phyloP scores from a whole-genome alignment of 768 basidiomycete species.

The Naematelia aurantialba region DNA sequence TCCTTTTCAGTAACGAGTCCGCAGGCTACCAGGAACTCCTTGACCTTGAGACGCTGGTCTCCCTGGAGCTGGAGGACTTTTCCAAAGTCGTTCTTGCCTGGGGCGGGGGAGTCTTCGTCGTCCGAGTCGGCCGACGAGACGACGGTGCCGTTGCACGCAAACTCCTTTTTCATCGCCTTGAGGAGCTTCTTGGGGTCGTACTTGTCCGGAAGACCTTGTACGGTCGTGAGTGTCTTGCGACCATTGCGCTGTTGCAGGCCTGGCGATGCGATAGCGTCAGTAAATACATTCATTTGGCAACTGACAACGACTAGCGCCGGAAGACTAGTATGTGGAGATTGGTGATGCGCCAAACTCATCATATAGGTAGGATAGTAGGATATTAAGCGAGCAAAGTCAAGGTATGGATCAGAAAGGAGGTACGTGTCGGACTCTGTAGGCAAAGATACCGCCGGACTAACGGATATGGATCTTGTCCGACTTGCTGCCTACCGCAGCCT shows the following conservation, averaged over 20 bases:
- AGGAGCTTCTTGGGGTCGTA: conserved; percentile 97
- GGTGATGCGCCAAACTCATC: too few relatives aligned
- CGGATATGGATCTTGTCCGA: conserved; percentile 52
- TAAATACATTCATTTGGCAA: too few relatives aligned
- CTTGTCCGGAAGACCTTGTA: conserved; percentile 90
- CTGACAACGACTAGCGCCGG: too few relatives aligned
- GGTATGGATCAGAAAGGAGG: too few relatives aligned
- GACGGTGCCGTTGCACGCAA: conserved; percentile 96
- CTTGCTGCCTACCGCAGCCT: conserved; percentile 42
- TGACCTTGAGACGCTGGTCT: conserved; percentile 90
- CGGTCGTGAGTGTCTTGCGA: conserved; percentile 93
- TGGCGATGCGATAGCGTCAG: conserved; percentile 13
- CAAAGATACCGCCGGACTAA: conserved; percentile 19
- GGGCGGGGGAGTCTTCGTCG: conserved; percentile 34
- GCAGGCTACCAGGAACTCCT: conserved; percentile 70
- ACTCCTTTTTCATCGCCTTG: conserved; percentile 99
- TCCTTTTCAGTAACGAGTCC: conserved; percentile 50
- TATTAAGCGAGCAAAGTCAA: too few relatives aligned
- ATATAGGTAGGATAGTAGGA: too few relatives aligned
- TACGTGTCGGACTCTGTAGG: too few relatives aligned
- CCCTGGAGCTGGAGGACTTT: conserved; percentile 98
- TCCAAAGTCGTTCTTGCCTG: conserved; percentile 70
- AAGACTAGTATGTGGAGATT: too few relatives aligned
- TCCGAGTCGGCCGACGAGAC: conserved; percentile 54
- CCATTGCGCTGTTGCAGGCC: conserved; percentile 99